Base-by-base conservation (phyloP, 208 protist species). In the Leishmania guyanensis region DNA sequence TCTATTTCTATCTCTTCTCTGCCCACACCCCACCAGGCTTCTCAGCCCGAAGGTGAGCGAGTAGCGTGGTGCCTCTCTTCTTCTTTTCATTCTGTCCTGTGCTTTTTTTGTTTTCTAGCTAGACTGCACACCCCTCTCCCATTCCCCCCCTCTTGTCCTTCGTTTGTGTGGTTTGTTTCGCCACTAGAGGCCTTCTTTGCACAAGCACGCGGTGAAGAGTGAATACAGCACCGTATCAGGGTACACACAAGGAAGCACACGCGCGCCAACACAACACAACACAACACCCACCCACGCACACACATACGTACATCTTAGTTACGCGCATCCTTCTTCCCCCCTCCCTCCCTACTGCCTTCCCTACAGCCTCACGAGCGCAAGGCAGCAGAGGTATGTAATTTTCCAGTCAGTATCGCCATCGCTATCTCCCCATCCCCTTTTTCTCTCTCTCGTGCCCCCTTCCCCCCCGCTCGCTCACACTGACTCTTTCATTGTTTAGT, bases 151-250 rank as follows among this genome's bases (percentile, higher is more conserved):
- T 66, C 54, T 14, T 29, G 10, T 12, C 54, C 58, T 58, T 29
- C 10, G 10, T 77, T 70, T 46, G 29, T 58, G 22, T 54, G 26
- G 12, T 46, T 48, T 51, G 26, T 68, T 39, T 48, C 22, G 54
- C n/a, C 39, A 43, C 75, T 60, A 48, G 36, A 56, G n/a, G 14
- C 43, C 2, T 26, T 6, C 26, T 16, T 48, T 43, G 10, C 68
- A 16, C 68, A 29, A 14, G 17, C 36, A 50, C 39, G 22, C 17
- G 6, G 2, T 72, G 51, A 50, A 12, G 22, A n/a, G 43, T 26
- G 68, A 9, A 51, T 33, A n/a, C 68, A 72, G 68, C 68, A 50
- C 43, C 68, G 68, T 33, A 72, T 72, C 43, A 4, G 68, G 68
- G 16, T 48, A 71, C 36, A 48, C 29, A 43, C 62, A 43, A 8